Conservation (phyloP, 140 eudicot species). For the Stevia rebaudiana region DNA sequence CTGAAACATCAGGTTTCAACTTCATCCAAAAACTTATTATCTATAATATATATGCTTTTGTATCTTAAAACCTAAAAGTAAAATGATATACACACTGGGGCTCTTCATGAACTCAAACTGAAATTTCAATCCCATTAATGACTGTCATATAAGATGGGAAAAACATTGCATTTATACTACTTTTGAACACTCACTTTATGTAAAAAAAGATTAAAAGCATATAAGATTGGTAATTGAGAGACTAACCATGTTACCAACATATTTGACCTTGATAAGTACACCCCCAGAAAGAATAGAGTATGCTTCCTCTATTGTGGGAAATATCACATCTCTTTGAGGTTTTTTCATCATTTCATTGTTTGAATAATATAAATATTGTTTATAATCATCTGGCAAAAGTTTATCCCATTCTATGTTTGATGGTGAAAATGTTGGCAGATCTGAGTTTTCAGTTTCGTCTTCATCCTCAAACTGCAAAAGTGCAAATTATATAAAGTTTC, state of each 20-base stretch:
- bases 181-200: not conserved
- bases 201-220: not conserved
- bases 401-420: not conserved
- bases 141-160: no score
- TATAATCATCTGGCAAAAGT: slow-evolving; percentile 1
- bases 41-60: no score
- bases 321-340: not conserved
- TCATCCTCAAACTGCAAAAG: not conserved
- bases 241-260: not conserved
- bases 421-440: not conserved
- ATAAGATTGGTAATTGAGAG: no score
- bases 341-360: not conserved
- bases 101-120: no score
- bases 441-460: not conserved
- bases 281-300: slow-evolving; percentile 3
- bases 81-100: no score
- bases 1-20: no score
- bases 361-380: not conserved
- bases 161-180: no score
- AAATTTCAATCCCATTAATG: no score
- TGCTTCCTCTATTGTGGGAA: slow-evolving; percentile 4
- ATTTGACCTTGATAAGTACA: not conserved
- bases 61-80: no score
- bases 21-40: no score
- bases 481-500: not conserved